Evolutionary conservation across 2,329 filamentous ascomycete species (phyloP).

Genomic region (Fusarium hainanense): DNA sequence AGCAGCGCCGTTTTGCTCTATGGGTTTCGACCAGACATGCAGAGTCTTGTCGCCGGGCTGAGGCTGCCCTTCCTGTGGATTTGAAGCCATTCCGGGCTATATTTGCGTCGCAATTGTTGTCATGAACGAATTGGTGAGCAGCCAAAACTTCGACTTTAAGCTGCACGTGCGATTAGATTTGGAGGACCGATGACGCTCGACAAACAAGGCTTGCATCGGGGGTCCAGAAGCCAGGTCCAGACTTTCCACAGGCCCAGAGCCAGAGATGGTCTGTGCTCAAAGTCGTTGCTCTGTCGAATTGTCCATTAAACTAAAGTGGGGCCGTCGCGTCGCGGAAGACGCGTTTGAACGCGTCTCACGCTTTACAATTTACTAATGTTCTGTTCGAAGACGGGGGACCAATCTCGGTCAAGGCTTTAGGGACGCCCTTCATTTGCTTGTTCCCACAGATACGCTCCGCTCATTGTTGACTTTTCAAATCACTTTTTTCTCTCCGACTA

Average conservation of each 20-base stretch:
- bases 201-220: slow-evolving; percentile 32
- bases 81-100: slow-evolving; percentile 53
- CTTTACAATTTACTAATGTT: slow-evolving; percentile 27
- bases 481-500: slow-evolving; percentile 9
- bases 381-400: slow-evolving; percentile 11
- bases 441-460: slow-evolving; percentile 40
- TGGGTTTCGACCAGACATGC: slow-evolving; percentile 53
- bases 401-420: slow-evolving; percentile 44
- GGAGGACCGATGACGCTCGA: slow-evolving; percentile 43
- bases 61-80: slow-evolving; percentile 43
- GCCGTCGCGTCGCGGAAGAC: slow-evolving; percentile 46
- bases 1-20: slow-evolving; percentile 42
- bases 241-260: neutral
- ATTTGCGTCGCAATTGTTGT: slow-evolving; percentile 42
- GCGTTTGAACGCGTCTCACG: slow-evolving; percentile 50
- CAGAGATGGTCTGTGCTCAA: slow-evolving; percentile 38
- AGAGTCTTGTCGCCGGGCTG: slow-evolving; percentile 48
- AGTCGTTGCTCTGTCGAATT: slow-evolving; percentile 33
- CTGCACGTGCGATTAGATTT: slow-evolving; percentile 36
- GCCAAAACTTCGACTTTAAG: slow-evolving; percentile 24
- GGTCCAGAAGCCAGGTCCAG: neutral
- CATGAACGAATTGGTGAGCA: slow-evolving; percentile 39
- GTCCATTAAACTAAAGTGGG: slow-evolving; percentile 50
- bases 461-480: slow-evolving; percentile 39
- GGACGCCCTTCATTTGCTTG: slow-evolving; percentile 34